Evolutionary conservation across 2,329 filamentous ascomycete species (phyloP).

Genomic region (Ambrosiella beaveri): DNA sequence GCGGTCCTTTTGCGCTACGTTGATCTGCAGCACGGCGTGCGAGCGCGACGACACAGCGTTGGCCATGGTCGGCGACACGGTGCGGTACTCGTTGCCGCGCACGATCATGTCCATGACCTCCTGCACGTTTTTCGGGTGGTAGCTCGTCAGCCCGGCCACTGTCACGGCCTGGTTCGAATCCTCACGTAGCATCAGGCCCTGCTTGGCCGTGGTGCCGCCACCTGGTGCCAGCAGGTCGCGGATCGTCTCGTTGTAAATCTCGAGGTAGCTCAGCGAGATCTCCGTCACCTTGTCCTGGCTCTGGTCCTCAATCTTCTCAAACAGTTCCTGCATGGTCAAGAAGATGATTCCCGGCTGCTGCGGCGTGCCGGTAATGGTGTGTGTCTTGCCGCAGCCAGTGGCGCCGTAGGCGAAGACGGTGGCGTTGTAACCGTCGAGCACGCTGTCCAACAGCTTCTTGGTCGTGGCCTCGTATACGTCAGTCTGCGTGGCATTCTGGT

Average conservation of each 20-base stretch:
- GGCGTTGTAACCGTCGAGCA: conserved; percentile 94
- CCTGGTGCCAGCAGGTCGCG: conserved; percentile 81
- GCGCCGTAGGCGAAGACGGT: conserved; percentile 98
- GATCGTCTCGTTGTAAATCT: conserved; percentile 99
- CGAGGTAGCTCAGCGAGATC: conserved; percentile 81
- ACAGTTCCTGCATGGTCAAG: conserved; percentile 95
- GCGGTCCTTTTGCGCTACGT: conserved; percentile 81
- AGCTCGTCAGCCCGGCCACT: conserved; percentile 77
- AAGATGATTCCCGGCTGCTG: conserved; percentile 97
- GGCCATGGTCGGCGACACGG: conserved; percentile 89
- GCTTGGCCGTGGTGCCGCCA: conserved; percentile 44
- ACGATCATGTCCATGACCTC: conserved; percentile 99
- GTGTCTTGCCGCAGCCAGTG: conserved; percentile 94
- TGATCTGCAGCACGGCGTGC: conserved; percentile 93
- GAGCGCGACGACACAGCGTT: conserved; percentile 96
- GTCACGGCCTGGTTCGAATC: conserved; percentile 88
- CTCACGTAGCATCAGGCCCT: conserved; percentile 78
- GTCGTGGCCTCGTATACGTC: conserved; percentile 95
- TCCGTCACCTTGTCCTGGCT: conserved; percentile 78
- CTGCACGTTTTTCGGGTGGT: conserved; percentile 76
- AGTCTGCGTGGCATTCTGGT: conserved; percentile 79
- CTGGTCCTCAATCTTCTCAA: conserved; percentile 82
- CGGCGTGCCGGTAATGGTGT: conserved; percentile 85
- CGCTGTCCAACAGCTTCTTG: conserved; percentile 74
- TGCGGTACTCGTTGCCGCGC: conserved; percentile 80